Conservation (phyloP, 371 early-diverging fungal genomes). For the Actinomortierella wolfii region DNA sequence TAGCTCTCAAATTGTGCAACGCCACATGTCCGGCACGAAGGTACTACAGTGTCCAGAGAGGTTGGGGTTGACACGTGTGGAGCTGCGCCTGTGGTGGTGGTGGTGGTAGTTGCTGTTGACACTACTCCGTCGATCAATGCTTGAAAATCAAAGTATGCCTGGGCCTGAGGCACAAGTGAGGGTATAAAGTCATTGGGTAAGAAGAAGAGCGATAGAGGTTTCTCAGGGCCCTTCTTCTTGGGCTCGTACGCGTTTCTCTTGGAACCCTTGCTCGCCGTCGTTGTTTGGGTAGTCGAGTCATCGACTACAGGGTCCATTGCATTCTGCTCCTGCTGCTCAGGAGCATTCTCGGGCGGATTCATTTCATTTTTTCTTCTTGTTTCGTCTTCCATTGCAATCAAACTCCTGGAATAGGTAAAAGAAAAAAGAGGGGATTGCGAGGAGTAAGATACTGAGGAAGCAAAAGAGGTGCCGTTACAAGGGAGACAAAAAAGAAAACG, state of each 20-base stretch:
- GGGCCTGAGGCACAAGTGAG: constrained; percentile 18
- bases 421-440: not conserved
- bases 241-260: no score
- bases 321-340: not conserved
- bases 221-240: not conserved
- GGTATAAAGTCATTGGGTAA: constrained; percentile 22
- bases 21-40: constrained; percentile 81
- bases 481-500: not conserved
- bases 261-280: no score
- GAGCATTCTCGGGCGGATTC: not conserved
- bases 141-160: not conserved
- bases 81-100: not conserved
- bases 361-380: not conserved
- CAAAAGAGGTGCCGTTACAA: not conserved
- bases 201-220: constrained; percentile 30
- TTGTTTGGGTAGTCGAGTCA: not conserved
- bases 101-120: not conserved
- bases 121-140: not conserved
- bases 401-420: not conserved
- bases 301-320: no score
- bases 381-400: no score
- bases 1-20: constrained; percentile 71
- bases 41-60: constrained; percentile 23
- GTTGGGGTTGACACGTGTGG: constrained; percentile 5
- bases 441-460: no score